Evolutionary conservation across 441 rosid species (phyloP), one percentile per base, ranked within the genome.

Genomic region (Biscutella laevigata): DNA sequence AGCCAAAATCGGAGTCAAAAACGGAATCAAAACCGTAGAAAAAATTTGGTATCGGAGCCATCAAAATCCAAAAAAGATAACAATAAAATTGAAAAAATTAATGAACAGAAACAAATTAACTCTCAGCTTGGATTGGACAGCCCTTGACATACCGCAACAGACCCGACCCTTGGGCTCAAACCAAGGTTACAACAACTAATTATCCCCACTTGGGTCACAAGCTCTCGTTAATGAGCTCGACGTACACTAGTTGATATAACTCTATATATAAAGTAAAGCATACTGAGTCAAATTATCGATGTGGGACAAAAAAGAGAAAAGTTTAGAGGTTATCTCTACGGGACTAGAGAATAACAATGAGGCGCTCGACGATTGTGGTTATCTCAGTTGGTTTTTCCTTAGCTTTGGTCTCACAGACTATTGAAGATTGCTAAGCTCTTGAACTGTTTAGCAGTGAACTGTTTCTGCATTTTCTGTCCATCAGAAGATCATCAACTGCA

Each of bases 381-480:
- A n/a, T n/a, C n/a, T n/a, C n/a, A n/a, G n/a, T n/a, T n/a, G n/a
- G n/a, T n/a, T n/a, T n/a, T n/a, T n/a, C n/a, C n/a, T n/a, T n/a
- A n/a, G n/a, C n/a, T n/a, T n/a, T n/a, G n/a, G n/a, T n/a, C n/a
- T n/a, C n/a, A n/a, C n/a, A n/a, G n/a, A n/a, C n/a, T n/a, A n/a
- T 3, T 72, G 76, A 8, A 72, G 82, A 21, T 12, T 71, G 66
- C 20, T 17, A 17, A 17, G 41, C 16, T 32, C n/a, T n/a, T n/a
- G n/a, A n/a, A n/a, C n/a, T 50, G 45, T 82, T 30, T 71, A 77
- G 54, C 78, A 71, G 16, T 17, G 55, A 72, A 10, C 72, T 77
- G 80, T 29, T 61, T 73, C 68, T 58, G 82, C 87, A 28, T 34
- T 73, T n/a, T 69, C 52, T 72, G 54, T 74, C 84, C 15, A 62